Evolutionary conservation across 768 basidiomycete species (phyloP).

Genomic region (Boletus barrowsii): DNA sequence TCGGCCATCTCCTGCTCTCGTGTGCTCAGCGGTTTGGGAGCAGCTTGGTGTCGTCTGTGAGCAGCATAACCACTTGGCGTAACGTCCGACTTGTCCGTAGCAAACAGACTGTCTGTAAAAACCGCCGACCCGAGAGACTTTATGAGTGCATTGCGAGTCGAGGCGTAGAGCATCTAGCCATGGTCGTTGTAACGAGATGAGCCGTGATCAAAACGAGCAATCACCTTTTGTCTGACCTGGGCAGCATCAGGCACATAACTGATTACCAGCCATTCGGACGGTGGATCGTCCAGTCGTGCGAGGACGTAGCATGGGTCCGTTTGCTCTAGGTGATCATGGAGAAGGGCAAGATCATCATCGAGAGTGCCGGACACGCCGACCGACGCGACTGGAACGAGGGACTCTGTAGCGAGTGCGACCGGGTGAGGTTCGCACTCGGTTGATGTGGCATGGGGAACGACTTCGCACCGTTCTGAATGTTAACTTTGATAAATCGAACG

Average conservation of each 20-base stretch:
- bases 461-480: conserved; percentile 68
- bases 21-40: conserved; percentile 79
- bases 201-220: conserved; percentile 1
- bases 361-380: conserved; percentile 50
- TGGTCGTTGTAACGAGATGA: not conserved
- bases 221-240: conserved; percentile 77
- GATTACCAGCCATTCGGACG: conserved; percentile 67
- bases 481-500: conserved; percentile 73
- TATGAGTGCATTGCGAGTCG: conserved; percentile 65
- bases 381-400: conserved; percentile 58
- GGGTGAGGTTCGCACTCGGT: conserved; percentile 23
- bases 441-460: conserved; percentile 2
- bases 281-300: conserved; percentile 56
- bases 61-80: conserved; percentile 68
- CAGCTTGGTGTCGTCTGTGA: conserved; percentile 66
- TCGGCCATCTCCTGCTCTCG: conserved; percentile 81
- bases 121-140: conserved; percentile 71
- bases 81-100: conserved; percentile 66
- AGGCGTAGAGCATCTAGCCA: conserved; percentile 82
- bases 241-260: conserved; percentile 83
- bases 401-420: conserved; percentile 44
- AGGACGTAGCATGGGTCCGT: conserved; percentile 74
- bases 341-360: conserved; percentile 55
- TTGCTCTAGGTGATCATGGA: conserved; percentile 59
- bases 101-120: conserved; percentile 75